These are phyloP conservation scores for Cystoderma amianthinum DNA, from an alignment of 768 basidiomycete species.

Conservation along the genomic window DNA sequence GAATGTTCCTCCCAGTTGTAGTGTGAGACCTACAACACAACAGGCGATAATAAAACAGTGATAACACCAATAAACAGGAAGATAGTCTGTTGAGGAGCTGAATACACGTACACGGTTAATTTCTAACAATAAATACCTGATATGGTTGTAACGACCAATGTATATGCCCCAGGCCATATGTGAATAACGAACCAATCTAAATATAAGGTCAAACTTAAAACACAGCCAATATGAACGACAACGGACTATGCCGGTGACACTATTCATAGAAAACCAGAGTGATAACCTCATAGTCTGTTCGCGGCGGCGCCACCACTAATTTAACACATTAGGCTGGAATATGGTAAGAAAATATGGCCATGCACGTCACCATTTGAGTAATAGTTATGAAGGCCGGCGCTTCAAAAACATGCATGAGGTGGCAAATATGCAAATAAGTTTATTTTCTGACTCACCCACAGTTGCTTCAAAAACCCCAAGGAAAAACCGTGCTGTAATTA, in stretches of 20 bases:
- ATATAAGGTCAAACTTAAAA: not conserved
- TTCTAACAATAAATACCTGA: conserved; percentile 18
- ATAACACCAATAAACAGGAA: conserved; percentile 38
- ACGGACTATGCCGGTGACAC: conserved; percentile 28
- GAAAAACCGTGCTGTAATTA: conserved; percentile 33
- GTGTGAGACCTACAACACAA: conserved; percentile 20
- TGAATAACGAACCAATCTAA: conserved; percentile 33
- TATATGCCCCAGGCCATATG: conserved; percentile 35
- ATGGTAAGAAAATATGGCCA: too few species aligned
- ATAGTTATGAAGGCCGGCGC: conserved; percentile 43
- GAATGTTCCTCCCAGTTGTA: not conserved
- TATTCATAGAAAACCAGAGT: conserved; percentile 37
- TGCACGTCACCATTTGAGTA: conserved; percentile 33
- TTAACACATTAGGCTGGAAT: not conserved
- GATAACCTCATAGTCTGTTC: conserved; percentile 35
- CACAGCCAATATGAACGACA: too few species aligned
- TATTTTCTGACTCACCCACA: conserved; percentile 22
- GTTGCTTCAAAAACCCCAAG: conserved; percentile 41
- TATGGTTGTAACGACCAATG: conserved; percentile 27
- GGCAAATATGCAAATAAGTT: not conserved
- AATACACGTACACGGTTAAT: not conserved
- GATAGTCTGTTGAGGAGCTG: conserved; percentile 20
- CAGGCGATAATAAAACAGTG: conserved; percentile 29
- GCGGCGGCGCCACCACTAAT: conserved; percentile 39
- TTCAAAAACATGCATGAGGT: conserved; percentile 4